These are phyloP conservation scores for Trichocladium uniseriatum DNA, from an alignment of 495 filamentous ascomycete genomes.

Conservation along the genomic window DNA sequence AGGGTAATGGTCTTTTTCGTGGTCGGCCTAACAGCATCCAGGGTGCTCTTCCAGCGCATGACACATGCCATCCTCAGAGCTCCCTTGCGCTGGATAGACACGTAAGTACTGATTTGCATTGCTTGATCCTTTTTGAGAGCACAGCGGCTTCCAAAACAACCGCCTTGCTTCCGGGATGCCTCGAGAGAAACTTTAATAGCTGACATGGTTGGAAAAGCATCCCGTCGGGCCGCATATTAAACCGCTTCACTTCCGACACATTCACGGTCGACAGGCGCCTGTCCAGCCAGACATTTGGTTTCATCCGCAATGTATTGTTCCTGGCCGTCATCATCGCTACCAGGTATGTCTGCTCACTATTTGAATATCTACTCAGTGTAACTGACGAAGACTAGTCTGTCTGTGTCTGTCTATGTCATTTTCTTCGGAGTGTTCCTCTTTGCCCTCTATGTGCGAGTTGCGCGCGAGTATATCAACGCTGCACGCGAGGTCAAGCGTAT, in stretches of 20 bases:
- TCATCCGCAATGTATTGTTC: slow-evolving; percentile 11
- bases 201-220: too few relatives aligned
- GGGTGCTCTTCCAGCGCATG: slow-evolving; percentile 32
- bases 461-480: slow-evolving; percentile 44
- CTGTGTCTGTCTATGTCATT: slow-evolving; percentile 18
- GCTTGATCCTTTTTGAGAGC: too few relatives aligned
- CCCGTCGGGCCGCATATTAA: slow-evolving; percentile 41
- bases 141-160: too few relatives aligned
- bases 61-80: slow-evolving; percentile 37
- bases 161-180: too few relatives aligned
- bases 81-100: slow-evolving; percentile 43
- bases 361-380: background rate
- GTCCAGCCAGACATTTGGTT: slow-evolving; percentile 11
- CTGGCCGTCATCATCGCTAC: slow-evolving; percentile 20
- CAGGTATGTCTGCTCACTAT: slow-evolving; percentile 7
- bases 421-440: slow-evolving; percentile 21
- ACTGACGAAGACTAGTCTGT: slow-evolving; percentile 3
- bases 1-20: slow-evolving; percentile 21
- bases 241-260: slow-evolving; percentile 43
- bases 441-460: slow-evolving; percentile 18
- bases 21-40: slow-evolving; percentile 29
- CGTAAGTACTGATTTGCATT: too few relatives aligned
- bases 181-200: too few relatives aligned
- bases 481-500: slow-evolving; percentile 59
- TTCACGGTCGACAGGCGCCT: slow-evolving; percentile 32